Evolutionary conservation across 2,329 filamentous ascomycete genomes (phyloP), one percentile per base, ranked within the genome.

Genomic region (Xylariaceae sp.): DNA sequence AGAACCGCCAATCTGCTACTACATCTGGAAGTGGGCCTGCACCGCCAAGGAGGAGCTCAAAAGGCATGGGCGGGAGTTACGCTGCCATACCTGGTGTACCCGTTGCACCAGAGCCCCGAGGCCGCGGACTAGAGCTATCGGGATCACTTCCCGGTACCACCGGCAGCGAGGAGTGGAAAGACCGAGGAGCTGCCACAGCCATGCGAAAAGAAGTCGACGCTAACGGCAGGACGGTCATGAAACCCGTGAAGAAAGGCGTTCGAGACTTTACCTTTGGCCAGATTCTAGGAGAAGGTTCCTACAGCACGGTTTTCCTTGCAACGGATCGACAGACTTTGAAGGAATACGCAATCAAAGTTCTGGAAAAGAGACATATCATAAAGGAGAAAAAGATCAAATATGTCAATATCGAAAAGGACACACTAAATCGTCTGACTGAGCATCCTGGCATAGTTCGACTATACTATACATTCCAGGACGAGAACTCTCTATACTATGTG

Each of bases 331-430:
- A 96, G 68, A 96, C 90, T 1, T 74, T 95, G 50, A 95, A 95
- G 63, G 92, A 99, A 68, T 97, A 97, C 65, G 94, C 94, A 22
- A 91, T 99, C 72, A 99, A 99, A 69, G 92, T 99, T 14, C 81
- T 99, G 42, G 94, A 99, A 71, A 99, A 99, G 73, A 83, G 90
- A 62, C 94, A 99, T 69, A 99, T 99, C 65, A 99, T 99, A 76
- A 99, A 97, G 71, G 94, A 99, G 73, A 97, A 96, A 71, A 99
- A 99, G 78, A 95, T 99, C 64, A 99, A 99, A 77, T 99, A 99
- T 65, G 94, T 99, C 70, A 99, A 97, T 71, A 99, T 99, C 62
- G 94, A 99, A 71, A 96, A 96, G 73, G 92, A 99, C 71, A 97
- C 94, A 0, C 76, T 99, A 48, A 99, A 99, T 66, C 85, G 94